A percentile compares a stretch with the other conserved stretches of the same genome.
phyloP scores from a whole-genome alignment of 1,139 yeast species.

The Magnusiomyces fungicola region DNA sequence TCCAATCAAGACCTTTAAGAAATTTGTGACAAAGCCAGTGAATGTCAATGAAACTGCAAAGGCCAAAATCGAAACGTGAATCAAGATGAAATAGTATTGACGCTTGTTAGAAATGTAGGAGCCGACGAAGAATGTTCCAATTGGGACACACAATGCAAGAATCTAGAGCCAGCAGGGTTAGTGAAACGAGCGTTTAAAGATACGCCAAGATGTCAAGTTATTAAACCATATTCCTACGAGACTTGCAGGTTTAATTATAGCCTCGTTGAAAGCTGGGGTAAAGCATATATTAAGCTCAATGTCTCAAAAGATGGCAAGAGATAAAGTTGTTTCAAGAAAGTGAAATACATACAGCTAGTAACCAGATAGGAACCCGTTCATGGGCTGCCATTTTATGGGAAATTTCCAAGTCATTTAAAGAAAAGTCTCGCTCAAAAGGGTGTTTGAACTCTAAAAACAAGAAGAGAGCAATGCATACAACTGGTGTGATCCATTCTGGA shows the following conservation, averaged over 20 bases:
- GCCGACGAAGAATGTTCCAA: conserved; percentile 25
- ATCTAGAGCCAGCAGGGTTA: too few species aligned
- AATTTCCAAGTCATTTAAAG: conserved; percentile 32
- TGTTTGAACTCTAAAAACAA: conserved; percentile 20
- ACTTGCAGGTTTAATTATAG: too few species aligned
- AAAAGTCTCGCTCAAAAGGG: conserved; percentile 30
- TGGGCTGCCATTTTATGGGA: conserved; percentile 47
- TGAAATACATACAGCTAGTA: conserved; percentile 17
- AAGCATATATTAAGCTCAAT: too few species aligned
- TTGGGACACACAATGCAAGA: conserved; percentile 29
- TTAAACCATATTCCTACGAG: too few species aligned
- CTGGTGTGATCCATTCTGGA: conserved; percentile 5
- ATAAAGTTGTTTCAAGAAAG: too few species aligned
- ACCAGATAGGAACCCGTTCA: conserved; percentile 42
- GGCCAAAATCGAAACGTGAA: conserved; percentile 40
- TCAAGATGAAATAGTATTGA: conserved; percentile 24
- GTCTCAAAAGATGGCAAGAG: too few species aligned
- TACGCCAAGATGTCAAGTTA: too few species aligned
- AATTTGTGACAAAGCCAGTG: conserved; percentile 45
- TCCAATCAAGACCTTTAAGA: conserved; percentile 68
- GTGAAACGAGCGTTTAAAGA: too few species aligned
- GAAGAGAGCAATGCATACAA: not conserved
- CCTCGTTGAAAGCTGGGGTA: too few species aligned
- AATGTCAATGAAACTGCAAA: conserved; percentile 37
- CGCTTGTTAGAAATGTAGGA: conserved; percentile 22